Evolutionary conservation across 2,329 filamentous ascomycete species (phyloP).

Genomic region (Phyllosticta citrichinensis): DNA sequence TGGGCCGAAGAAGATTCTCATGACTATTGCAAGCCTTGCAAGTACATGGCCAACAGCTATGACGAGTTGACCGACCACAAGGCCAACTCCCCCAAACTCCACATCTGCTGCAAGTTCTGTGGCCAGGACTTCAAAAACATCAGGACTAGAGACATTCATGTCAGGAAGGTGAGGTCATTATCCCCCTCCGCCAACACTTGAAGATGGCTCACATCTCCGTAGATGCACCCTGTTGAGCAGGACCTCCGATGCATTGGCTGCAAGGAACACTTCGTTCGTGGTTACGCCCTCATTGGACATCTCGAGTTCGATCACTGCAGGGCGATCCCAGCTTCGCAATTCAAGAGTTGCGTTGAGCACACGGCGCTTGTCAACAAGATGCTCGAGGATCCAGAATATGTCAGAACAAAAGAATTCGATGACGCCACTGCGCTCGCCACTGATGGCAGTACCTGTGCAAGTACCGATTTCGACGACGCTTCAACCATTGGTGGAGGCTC

Average conservation of each 20-base stretch:
- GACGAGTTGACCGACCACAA: constrained; percentile 41
- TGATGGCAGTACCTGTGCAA: constrained; percentile 10
- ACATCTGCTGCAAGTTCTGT: constrained; percentile 48
- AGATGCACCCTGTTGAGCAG: constrained; percentile 42
- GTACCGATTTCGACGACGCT: background rate
- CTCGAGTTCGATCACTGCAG: constrained; percentile 44
- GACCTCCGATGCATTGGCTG: constrained; percentile 46
- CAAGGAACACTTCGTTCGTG: constrained; percentile 35
- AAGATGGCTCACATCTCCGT: constrained; percentile 1
- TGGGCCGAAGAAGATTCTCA: constrained; percentile 37
- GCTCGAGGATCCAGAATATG: constrained; percentile 15
- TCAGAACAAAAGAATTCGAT: constrained; percentile 8
- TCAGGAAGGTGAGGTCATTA: constrained; percentile 36
- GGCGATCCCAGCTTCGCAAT: constrained; percentile 32
- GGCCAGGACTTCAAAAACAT: constrained; percentile 45
- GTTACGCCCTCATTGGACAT: constrained; percentile 42
- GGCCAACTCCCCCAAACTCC: constrained; percentile 26
- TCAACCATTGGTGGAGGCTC: background rate
- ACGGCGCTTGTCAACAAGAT: constrained; percentile 37
- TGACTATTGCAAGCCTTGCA: constrained; percentile 37
- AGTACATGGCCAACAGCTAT: constrained; percentile 35
- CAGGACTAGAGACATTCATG: constrained; percentile 42
- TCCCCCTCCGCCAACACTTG: background rate
- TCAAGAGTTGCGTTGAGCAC: constrained; percentile 40
- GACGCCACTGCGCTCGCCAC: constrained; percentile 20